Percentiles rank a stretch among this genome's conserved stretches.
Evolutionary conservation across 305 asterid species (phyloP).

Genomic region (Fraxinus platypoda): DNA sequence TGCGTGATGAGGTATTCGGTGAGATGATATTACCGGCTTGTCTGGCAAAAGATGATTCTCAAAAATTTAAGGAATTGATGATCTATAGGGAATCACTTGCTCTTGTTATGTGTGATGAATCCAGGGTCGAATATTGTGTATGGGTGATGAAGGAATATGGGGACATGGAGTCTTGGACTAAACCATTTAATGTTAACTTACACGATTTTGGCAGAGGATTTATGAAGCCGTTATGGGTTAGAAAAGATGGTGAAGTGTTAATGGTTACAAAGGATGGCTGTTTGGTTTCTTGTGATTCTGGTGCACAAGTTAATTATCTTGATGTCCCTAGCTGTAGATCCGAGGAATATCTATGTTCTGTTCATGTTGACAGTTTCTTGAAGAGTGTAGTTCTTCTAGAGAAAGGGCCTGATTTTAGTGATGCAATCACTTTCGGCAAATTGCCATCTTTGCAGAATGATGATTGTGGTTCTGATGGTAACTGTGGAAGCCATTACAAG

Average conservation of each 20-base stretch:
- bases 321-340: constrained; percentile 28
- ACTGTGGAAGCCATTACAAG: background rate
- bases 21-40: constrained; percentile 37
- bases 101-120: constrained; percentile 19
- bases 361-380: constrained; percentile 34
- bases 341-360: constrained; percentile 27
- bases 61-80: constrained; percentile 18
- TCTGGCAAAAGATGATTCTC: constrained; percentile 4
- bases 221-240: constrained; percentile 44
- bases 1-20: constrained; percentile 36
- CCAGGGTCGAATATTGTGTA: constrained; percentile 20
- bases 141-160: constrained; percentile 61
- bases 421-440: constrained; percentile 10
- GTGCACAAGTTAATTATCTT: constrained; percentile 28
- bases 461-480: background rate
- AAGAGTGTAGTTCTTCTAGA: constrained; percentile 43
- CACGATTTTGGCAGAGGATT: constrained; percentile 12
- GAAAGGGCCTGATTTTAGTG: constrained; percentile 23
- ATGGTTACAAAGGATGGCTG: constrained; percentile 27
- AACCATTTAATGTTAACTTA: constrained; percentile 21
- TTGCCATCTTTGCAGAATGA: constrained; percentile 20
- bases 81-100: constrained; percentile 36
- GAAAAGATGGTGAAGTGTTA: constrained; percentile 36
- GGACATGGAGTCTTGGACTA: constrained; percentile 42
- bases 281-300: constrained; percentile 32